Evolutionary conservation across 2,329 filamentous ascomycete genomes (phyloP), one percentile per base, ranked within the genome.

Genomic region (Diaporthe sp.): DNA sequence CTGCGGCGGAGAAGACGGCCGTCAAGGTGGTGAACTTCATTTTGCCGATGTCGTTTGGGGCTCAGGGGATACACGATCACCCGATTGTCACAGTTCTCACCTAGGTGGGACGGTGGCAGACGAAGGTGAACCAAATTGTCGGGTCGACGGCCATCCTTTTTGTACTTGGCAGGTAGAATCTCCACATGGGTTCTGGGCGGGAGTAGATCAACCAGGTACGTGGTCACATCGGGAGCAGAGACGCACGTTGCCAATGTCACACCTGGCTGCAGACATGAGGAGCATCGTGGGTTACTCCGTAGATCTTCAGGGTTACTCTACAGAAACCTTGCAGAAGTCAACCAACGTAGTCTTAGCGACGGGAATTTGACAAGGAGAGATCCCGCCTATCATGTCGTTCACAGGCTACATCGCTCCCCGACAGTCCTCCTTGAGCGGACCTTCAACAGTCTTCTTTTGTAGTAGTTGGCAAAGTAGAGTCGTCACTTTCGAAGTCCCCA

Each of bases 1-100:
- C 77, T 15, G 78, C 76, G n/a, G 77, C 78, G 17, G 79, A 74
- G 75, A 82, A 71, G 76, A 76, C 42, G 69, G 58, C 66, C 32
- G 74, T 63, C 39, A 78, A 4, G n/a, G 71, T 66, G 30, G 72
- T 73, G 65, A 75, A 22, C 71, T 76, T 78, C 79, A 80, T 80
- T 19, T 30, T 75, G 70, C 15, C 53, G 27, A 30, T 32, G 35
- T 63, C 25, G 44, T 22, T 32, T 42, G 39, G 30, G 32, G 32
- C 44, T 19, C 15, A 53, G 10, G 47, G 32, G 19, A 51, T 19
- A 10, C n/a, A 22, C 8, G 25, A 27, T 63, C 56, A 53, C 22
- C 22, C 27, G 22, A 25, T 7, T 10, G 30, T 66, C 42, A 19
- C 22, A 30, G n/a, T 39, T 8, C 15, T 19, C n/a, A 66, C 63